A percentile compares a stretch with the other conserved stretches of the same genome.
phyloP scores from a whole-genome alignment of 2,329 filamentous ascomycete species.

The Colletotrichum orbiculare region DNA sequence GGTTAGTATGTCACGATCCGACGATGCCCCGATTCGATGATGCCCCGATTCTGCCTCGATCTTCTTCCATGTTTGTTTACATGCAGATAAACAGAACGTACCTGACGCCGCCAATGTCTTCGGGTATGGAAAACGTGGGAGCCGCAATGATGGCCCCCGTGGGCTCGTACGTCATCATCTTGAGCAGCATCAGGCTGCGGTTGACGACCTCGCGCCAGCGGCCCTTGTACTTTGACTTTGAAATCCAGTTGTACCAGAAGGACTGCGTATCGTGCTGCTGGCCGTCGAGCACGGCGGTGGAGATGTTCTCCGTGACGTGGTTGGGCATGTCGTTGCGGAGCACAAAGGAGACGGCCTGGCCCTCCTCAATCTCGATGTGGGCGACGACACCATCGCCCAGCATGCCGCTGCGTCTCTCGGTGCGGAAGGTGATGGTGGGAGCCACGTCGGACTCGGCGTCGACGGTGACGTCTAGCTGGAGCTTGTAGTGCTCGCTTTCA shows the following conservation, averaged over 20 bases:
- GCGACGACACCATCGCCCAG: conserved; percentile 73
- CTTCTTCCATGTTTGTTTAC: neutral
- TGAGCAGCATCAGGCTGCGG: conserved; percentile 78
- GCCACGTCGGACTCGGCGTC: conserved; percentile 63
- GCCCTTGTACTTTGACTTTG: conserved; percentile 76
- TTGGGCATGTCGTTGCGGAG: conserved; percentile 70
- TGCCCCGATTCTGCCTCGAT: no score
- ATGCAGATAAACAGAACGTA: conserved; percentile 38
- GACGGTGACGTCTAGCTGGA: conserved; percentile 76
- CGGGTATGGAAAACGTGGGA: conserved; percentile 81
- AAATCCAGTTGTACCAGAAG: conserved; percentile 81
- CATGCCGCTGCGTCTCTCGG: conserved; percentile 62
- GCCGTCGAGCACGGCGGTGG: conserved; percentile 65
- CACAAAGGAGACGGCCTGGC: conserved; percentile 76
- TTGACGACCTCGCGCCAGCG: conserved; percentile 78
- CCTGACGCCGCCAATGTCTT: conserved; percentile 74
- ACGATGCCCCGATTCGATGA: no score
- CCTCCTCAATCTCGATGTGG: conserved; percentile 69
- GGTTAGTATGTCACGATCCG: no score
- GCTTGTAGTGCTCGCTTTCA: conserved; percentile 65
- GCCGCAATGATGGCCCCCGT: conserved; percentile 82
- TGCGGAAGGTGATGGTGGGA: conserved; percentile 66
- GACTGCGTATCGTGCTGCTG: conserved; percentile 77
- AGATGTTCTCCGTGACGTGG: conserved; percentile 68
- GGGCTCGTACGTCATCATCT: conserved; percentile 81